phyloP scores from a whole-genome alignment of 805 yeast genomes.

The Alloascoidea africana region DNA sequence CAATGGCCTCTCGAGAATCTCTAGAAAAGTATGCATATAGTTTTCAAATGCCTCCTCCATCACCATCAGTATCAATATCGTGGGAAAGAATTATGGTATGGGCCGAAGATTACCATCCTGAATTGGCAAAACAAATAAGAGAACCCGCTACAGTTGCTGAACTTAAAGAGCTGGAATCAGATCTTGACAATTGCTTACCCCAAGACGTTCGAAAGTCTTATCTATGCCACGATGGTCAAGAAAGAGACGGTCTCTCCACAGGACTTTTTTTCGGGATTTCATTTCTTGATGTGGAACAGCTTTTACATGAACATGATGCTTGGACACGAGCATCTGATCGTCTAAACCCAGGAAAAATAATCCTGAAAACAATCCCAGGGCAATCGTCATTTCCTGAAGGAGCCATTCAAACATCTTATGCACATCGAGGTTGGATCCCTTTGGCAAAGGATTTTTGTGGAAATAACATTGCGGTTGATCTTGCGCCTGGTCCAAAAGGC shows the following conservation, averaged over 20 bases:
- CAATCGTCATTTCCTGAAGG: slow-evolving; percentile 70
- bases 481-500: slow-evolving; percentile 69
- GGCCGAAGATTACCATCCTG: slow-evolving; percentile 58
- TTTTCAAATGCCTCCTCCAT: slow-evolving; percentile 33
- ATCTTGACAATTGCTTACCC: slow-evolving; percentile 62
- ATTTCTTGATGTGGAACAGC: slow-evolving; percentile 65
- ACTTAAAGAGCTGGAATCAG: slow-evolving; percentile 69
- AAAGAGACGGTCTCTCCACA: slow-evolving; percentile 53
- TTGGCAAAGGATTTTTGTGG: slow-evolving; percentile 79
- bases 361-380: too few relatives aligned
- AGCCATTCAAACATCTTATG: slow-evolving; percentile 57
- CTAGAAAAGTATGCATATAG: slow-evolving; percentile 34
- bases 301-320: slow-evolving; percentile 63
- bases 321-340: slow-evolving; percentile 69
- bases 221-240: slow-evolving; percentile 85
- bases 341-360: too few relatives aligned
- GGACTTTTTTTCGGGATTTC: slow-evolving; percentile 73
- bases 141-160: slow-evolving; percentile 73
- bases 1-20: too few relatives aligned
- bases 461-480: slow-evolving; percentile 81
- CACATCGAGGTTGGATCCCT: slow-evolving; percentile 91
- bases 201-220: slow-evolving; percentile 67
- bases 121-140: slow-evolving; percentile 56
- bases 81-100: slow-evolving; percentile 86
- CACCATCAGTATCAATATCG: slow-evolving; percentile 53